Conservation (phyloP, 2,329 filamentous ascomycete genomes). For the Nemania bipapillata region DNA sequence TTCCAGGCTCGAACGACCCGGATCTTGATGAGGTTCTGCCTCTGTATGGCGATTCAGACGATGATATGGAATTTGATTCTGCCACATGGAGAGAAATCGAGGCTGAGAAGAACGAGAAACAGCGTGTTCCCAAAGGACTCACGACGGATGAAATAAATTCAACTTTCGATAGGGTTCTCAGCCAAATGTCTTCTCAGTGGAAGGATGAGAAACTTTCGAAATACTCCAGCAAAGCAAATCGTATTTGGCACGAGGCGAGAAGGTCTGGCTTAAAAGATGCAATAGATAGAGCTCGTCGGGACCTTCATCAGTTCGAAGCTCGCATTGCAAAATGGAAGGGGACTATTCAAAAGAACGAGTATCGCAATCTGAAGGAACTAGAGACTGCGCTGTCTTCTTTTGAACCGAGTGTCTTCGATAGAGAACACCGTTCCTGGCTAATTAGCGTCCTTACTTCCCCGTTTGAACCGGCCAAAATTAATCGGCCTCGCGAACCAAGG, state of each 20-base stretch:
- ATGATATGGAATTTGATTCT: constrained; percentile 65
- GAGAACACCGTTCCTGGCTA: constrained; percentile 64
- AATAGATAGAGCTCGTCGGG: constrained; percentile 58
- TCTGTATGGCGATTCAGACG: constrained; percentile 65
- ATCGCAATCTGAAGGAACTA: constrained; percentile 65
- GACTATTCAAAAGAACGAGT: constrained; percentile 64
- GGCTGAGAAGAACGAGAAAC: constrained; percentile 57
- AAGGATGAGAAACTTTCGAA: constrained; percentile 65
- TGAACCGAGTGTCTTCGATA: constrained; percentile 72
- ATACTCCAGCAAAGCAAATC: constrained; percentile 66
- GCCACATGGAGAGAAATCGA: constrained; percentile 72
- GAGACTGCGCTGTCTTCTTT: constrained; percentile 67
- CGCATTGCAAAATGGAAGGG: constrained; percentile 67
- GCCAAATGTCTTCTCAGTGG: constrained; percentile 66
- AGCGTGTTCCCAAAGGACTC: constrained; percentile 50
- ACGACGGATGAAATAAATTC: constrained; percentile 60
- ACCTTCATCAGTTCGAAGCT: constrained; percentile 57
- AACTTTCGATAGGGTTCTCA: constrained; percentile 66
- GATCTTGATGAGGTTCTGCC: constrained; percentile 59
- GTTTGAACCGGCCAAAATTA: constrained; percentile 55
- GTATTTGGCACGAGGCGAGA: constrained; percentile 69
- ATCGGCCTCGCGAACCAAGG: constrained; percentile 42
- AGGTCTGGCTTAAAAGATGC: constrained; percentile 54
- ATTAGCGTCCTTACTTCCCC: constrained; percentile 59
- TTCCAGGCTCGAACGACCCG: constrained; percentile 45